A percentile compares a stretch with the other conserved stretches of the same genome.
phyloP scores from a whole-genome alignment of 2,329 filamentous ascomycete species.

The Beauveria sp. region DNA sequence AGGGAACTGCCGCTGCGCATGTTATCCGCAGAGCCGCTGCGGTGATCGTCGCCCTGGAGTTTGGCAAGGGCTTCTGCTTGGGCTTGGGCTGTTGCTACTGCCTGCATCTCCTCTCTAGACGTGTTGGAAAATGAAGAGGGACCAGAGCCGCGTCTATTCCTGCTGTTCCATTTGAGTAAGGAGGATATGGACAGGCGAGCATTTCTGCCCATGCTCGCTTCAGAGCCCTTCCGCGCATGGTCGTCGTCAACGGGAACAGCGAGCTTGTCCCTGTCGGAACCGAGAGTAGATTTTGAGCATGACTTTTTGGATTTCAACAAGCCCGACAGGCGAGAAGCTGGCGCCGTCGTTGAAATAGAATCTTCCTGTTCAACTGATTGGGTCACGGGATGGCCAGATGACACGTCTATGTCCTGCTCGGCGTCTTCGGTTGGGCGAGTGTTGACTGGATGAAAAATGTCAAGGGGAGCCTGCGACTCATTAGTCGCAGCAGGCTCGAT shows the following conservation, averaged over 20 bases:
- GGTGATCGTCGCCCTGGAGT: constrained; percentile 26
- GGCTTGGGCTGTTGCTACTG: constrained; percentile 20
- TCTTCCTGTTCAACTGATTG: constrained; percentile 8
- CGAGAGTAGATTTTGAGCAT: constrained; percentile 41
- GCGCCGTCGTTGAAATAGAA: constrained; percentile 16
- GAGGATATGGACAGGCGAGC: constrained; percentile 55
- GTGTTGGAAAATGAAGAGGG: constrained; percentile 86
- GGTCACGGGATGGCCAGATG: background rate
- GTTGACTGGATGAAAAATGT: constrained; percentile 25
- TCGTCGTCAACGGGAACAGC: constrained; percentile 40
- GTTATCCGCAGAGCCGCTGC: constrained; percentile 27
- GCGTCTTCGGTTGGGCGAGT: constrained; percentile 17
- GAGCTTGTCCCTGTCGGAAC: constrained; percentile 31
- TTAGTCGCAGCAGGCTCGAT: constrained; percentile 19
- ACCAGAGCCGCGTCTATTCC: constrained; percentile 46
- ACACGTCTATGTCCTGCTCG: constrained; percentile 13
- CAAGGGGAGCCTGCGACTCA: constrained; percentile 17
- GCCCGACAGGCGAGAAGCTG: constrained; percentile 23
- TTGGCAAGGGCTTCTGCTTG: constrained; percentile 26
- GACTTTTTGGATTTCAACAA: constrained; percentile 40
- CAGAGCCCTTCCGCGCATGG: constrained; percentile 45
- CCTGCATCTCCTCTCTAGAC: constrained; percentile 75
- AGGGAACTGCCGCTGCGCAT: constrained; percentile 26
- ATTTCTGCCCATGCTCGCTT: constrained; percentile 38
- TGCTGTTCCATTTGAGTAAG: constrained; percentile 64